Evolutionary conservation across 225 moss, liverwort and hornwort species (phyloP), one percentile per base, ranked within the genome.

Genomic region (Bryum argenteum): DNA sequence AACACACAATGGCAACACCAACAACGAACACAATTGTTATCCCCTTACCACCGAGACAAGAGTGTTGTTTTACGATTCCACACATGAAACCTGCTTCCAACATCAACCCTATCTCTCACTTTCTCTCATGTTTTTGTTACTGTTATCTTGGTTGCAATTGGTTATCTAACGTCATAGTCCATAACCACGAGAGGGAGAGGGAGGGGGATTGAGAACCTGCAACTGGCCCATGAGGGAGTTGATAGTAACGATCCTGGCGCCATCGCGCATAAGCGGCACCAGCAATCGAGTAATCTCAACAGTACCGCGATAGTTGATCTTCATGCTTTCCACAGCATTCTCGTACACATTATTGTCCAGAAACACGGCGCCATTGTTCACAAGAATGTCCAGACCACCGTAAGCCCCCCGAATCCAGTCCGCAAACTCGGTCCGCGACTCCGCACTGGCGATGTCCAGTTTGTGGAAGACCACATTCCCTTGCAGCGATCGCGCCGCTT

Each of bases 331-430:
- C n/a, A 75, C 61, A 13, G 83, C 83, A 37, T 62, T 53, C 21
- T 78, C 57, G 22, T 41, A 18, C 20, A 39, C 54, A 2, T 54
- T 14, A 13, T 63, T 55, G 1, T 37, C 26, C 51, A 66, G 51
- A 22, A 66, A 52, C 3, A 88, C 62, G 1, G 75, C 78, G 0
- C 88, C 88, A 69, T 90, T 90, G 86, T 90, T 88, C 52, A 90
- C 88, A 70, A 91, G 56, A 65, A 87, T 81, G 67, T 91, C 87
- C 13, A 91, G 48, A 18, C 82, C 87, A 6, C 84, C 81, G 1
- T 86, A 77, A 14, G 14, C 63, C 21, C 78, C 44, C 68, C 65
- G 66, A 22, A 91, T 61, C 89, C 83, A 91, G 16, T 72, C 6
- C 14, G 47, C 75, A 19, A 87, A 81, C n/a, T 69, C 54, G 10